Evolutionary conservation across 305 asterid species (phyloP), one percentile per base, ranked within the genome.

Genomic region (Fraxinus albicans): DNA sequence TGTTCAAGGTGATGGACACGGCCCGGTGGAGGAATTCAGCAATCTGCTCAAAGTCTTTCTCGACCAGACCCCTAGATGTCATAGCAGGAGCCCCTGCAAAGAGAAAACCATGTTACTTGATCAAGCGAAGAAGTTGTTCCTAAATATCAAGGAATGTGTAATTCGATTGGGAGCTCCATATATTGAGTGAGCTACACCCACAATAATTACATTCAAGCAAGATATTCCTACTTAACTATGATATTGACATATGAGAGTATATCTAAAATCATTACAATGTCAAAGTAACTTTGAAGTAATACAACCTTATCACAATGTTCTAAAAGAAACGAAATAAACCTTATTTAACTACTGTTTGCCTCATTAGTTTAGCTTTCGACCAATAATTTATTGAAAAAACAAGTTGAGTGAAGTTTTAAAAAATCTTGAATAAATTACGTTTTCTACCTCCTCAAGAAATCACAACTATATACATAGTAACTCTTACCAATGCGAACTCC

Each of bases 31-130:
- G 98, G 89, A 95, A 95, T 85, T 95, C 98, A 1, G 91, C 96
- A 19, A 95, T 94, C 92, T 92, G 92, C 89, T 95, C 99, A 42
- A 95, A 95, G 93, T 95, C 99, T 87, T 94, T 94, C 92, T 92
- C 99, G 2, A 91, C 89, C 86, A 94, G 89, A 35, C 99, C 99
- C 90, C 99, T 91, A 0, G 99, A 95, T 79, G 99, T 95, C 99
- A 95, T 94, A 77, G 99, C 99, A 0, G 99, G 99, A 76, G 99
- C 77, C 86, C 98, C 98, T 93, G 89, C 81, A 88, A 73, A 36
- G 21, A 76, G 6, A 25, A 38, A 29, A 10, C 69, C 27, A 53
- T 47, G 8, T 47, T 38, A 40, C 47, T 74, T 67, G 25, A 47
- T 15, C 58, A 1, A 0, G 69, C 1, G 25, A 3, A n/a, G 25